Evolutionary conservation across 1,284 basidiomycete species (phyloP), one percentile per base, ranked within the genome.

Genomic region (Puccinia coronata): DNA sequence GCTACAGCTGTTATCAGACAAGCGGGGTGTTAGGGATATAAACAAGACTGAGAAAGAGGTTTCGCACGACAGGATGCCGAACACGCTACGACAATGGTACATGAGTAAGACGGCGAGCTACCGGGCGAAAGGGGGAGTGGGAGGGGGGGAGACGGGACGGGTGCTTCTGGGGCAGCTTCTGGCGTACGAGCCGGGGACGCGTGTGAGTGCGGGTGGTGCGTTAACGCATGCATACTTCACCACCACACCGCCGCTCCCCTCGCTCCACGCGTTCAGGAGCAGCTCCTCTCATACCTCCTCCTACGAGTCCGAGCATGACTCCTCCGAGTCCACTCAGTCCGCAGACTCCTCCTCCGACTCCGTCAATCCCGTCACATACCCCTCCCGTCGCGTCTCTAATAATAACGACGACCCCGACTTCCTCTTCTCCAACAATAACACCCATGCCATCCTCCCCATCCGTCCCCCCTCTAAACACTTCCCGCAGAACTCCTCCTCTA

Each of bases 131-230:
- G 36, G 18, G 9, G 18, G 31, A n/a, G 55, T 59, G n/a, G 36
- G 18, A 6, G 1, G 14, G 9, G 18, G 34, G 14, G 53, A 80
- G 47, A 69, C 71, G 72, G 78, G 78, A 23, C 70, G 51, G 83
- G 96, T 99, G 86, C 89, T 99, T 25, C 89, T 99, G 77, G 90
- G 91, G 53, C 92, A 94, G 86, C 91, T 99, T 88, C 89, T 99
- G 70, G 92, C 93, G 85, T 99, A 99, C 85, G 97, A 99, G 86
- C 97, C 97, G n/a, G 92, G 94, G n/a, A 93, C 93, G 87, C 92
- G 97, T 71, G 96, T 98, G 86, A 93, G 92, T 80, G 99, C 97
- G 87, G 93, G 97, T 84, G 92, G 97, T 85, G 96, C 97, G 0
- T 88, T 99, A 59, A 92, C 92, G 82, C 97, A 99, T 86, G 94